Conservation (phyloP, 2,329 filamentous ascomycete species). For the Fusarium sp. region DNA sequence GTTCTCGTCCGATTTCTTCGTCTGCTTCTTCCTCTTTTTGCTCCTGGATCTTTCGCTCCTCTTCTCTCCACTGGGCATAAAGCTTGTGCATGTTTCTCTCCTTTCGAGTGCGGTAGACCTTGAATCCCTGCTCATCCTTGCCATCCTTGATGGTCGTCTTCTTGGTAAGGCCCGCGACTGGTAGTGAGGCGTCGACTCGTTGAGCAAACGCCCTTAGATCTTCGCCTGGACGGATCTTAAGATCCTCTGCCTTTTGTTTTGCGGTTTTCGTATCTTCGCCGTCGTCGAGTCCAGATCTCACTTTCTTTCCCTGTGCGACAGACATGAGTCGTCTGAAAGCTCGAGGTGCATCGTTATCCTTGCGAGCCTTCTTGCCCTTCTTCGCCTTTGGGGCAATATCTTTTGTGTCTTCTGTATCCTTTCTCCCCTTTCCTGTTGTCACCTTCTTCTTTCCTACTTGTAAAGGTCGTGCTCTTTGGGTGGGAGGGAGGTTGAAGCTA, state of each 20-base stretch:
- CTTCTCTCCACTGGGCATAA: slow-evolving; percentile 79
- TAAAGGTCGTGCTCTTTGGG: slow-evolving; percentile 61
- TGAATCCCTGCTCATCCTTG: slow-evolving; percentile 71
- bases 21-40: slow-evolving; percentile 73
- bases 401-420: slow-evolving; percentile 8
- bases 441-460: slow-evolving; percentile 53
- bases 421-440: slow-evolving; percentile 38
- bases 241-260: slow-evolving; percentile 48
- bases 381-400: slow-evolving; percentile 46
- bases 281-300: slow-evolving; percentile 75
- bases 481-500: slow-evolving; percentile 62
- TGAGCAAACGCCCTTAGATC: slow-evolving; percentile 81
- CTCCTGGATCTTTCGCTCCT: slow-evolving; percentile 71
- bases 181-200: slow-evolving; percentile 86
- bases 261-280: slow-evolving; percentile 55
- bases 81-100: slow-evolving; percentile 85
- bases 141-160: slow-evolving; percentile 66
- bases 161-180: slow-evolving; percentile 74
- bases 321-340: slow-evolving; percentile 90
- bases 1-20: slow-evolving; percentile 69
- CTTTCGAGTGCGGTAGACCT: slow-evolving; percentile 79
- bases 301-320: slow-evolving; percentile 68
- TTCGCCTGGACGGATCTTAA: slow-evolving; percentile 85
- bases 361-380: slow-evolving; percentile 57
- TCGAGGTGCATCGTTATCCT: slow-evolving; percentile 83